Evolutionary conservation across 371 early-diverging fungal genomes (phyloP), one percentile per base, ranked within the genome.

Genomic region (Rhizopus delemar): DNA sequence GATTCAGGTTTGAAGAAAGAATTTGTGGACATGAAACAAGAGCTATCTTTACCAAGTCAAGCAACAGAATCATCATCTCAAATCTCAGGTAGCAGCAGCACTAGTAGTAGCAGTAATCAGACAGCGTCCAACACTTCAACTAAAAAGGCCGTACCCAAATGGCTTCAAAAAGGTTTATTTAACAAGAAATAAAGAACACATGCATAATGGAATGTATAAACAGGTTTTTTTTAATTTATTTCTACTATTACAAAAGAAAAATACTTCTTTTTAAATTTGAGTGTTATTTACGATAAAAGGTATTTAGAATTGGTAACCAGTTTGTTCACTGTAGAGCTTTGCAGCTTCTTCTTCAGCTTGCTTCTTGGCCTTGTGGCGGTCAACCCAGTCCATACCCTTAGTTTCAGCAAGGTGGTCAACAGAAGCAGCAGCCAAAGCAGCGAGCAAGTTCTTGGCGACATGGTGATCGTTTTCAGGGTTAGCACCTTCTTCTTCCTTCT

Each of bases 91-190:
- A 32, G 39, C 13, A 38, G 38, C 11, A 38, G 11, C 11, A 38
- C 8, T 38, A 38, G 38, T 38, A 38, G 39, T 38, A 38, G 39
- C 28, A 22, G 36, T 56, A 22, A 22, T 22, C 45, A 36, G 28
- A 29, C 46, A 31, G 51, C 55, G 52, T 16, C 65, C 13, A 43
- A 46, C 16, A 45, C 64, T 33, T 60, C 68, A 7, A 43, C 60
- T 33, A 38, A 63, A 50, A 73, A 62, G n/a, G 41, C 57, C 12
- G 60, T 80, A 8, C 80, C 80, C 34, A 77, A 73, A 60, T 80
- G 80, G 80, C 56, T 80, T 13, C 73, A 77, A 38, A 80, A 80
- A 38, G 80, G 80, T 5, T 36, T 80, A 13, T 80, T 77, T 43
- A 80, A 75, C 57, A 80, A 77, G 61, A 71, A 67, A 60, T 59